Base-by-base conservation (phyloP, 495 filamentous ascomycete species). In the Geopyxis carbonaria region DNA sequence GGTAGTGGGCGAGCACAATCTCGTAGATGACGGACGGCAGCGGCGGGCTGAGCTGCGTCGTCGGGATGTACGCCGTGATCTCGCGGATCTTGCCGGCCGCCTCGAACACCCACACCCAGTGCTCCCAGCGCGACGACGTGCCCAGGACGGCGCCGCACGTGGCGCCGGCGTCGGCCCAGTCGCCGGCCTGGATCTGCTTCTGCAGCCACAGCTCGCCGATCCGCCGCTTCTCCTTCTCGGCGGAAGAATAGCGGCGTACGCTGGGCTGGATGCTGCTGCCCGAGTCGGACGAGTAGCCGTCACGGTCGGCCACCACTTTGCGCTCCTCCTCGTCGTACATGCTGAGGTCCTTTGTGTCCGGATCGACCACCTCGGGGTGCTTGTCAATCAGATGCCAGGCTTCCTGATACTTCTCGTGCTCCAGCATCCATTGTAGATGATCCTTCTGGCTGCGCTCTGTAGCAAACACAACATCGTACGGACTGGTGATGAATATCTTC, bases 401-500 rank as follows among this genome's bases (percentile, higher is more conserved):
- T 40, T 84, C 64, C 49, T 80, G 70, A 48, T 89, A 92, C 42
- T 72, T 71, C 25, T 77, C 67, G 43, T 75, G 81, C 28, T 80
- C 75, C 7, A 89, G 58, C 1, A 94, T 61, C 86, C 85, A 97
- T 4, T 68, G 63, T 10, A 95, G 59, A 46, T 89, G 84, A 55
- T 97, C 89, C 0, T 71, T 59, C 9, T 85, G 63, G 46, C 93
- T 86, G 45, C 89, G 64, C 49, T 83, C 83, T 0, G 87, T 78
- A 0, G 83, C 79, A 39, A 93, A 64, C 16, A 93, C 72, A 46
- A 85, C 92, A 59, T 97, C 89, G 47, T 89, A 97, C 1, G 91
- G 91, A 49, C 85, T 94, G 36, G 91, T 83, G 22, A 97, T 78
- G 55, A 93, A 93, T 19, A 97, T 81, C 48, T 94, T 95, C 45